These are phyloP conservation scores for Stachybotrys echinatus DNA, from an alignment of 2,329 filamentous ascomycete species.

Conservation along the genomic window DNA sequence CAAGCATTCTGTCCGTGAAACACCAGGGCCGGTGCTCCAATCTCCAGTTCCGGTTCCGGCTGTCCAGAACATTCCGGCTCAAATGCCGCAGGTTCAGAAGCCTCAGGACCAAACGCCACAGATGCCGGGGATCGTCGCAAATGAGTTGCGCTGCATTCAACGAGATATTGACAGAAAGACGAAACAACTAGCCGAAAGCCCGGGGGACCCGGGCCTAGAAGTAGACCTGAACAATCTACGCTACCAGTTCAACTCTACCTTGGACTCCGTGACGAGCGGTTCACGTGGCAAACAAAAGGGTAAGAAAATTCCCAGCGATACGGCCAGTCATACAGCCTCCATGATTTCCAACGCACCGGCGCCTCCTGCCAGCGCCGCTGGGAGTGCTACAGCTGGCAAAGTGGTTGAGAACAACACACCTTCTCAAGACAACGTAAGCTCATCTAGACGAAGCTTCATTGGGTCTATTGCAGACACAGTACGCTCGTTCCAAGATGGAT, in stretches of 20 bases:
- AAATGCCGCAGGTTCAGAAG: neutral
- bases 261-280: slow-evolving; percentile 18
- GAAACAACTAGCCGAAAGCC: slow-evolving; percentile 14
- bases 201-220: slow-evolving; percentile 15
- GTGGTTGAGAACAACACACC: neutral
- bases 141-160: slow-evolving; percentile 20
- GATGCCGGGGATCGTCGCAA: slow-evolving; percentile 3
- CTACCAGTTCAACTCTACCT: slow-evolving; percentile 18
- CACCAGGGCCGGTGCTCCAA: neutral
- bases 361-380: too few relatives aligned
- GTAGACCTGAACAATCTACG: slow-evolving; percentile 19
- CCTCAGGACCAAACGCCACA: neutral
- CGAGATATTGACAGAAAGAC: slow-evolving; percentile 17
- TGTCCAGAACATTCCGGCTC: neutral
- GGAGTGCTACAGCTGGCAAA: neutral
- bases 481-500: too few relatives aligned
- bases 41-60: too few relatives aligned
- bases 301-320: neutral
- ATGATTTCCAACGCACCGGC: too few relatives aligned
- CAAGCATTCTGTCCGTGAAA: neutral
- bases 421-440: neutral
- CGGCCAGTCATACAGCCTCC: neutral
- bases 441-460: neutral
- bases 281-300: neutral
- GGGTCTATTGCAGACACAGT: too few relatives aligned